Percentiles rank a stretch among this genome's conserved stretches.
phyloP scores from a whole-genome alignment of 495 filamentous ascomycete genomes.

The Penicillium egyptiacum region DNA sequence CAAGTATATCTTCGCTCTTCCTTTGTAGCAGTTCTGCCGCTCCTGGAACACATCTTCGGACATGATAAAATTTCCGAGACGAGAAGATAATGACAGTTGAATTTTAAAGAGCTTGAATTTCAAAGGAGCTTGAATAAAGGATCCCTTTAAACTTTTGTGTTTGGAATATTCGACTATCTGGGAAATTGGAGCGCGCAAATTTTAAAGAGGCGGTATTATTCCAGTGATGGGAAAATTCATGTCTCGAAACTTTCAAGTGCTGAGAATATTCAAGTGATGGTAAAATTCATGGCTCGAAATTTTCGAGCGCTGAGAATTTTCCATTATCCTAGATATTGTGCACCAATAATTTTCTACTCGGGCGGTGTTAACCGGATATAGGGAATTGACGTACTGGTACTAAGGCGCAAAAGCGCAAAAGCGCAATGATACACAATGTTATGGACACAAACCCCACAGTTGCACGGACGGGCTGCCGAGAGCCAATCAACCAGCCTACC shows the following conservation, averaged over 20 bases:
- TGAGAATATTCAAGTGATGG: slow-evolving; percentile 7
- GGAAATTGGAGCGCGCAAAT: slow-evolving; percentile 5
- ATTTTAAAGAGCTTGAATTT: slow-evolving; percentile 1
- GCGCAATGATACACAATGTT: too few relatives aligned
- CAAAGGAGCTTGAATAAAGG: background rate
- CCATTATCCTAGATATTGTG: background rate
- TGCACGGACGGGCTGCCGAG: too few relatives aligned
- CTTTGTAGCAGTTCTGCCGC: background rate
- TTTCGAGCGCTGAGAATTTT: too few relatives aligned
- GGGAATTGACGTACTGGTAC: background rate
- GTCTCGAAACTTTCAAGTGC: background rate
- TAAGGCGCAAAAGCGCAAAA: slow-evolving; percentile 5
- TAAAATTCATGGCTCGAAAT: too few relatives aligned
- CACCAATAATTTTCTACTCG: background rate
- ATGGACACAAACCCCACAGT: too few relatives aligned
- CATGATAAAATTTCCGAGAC: background rate
- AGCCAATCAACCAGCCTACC: too few relatives aligned
- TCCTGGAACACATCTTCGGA: background rate
- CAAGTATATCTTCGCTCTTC: slow-evolving; percentile 3
- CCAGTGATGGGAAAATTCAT: slow-evolving; percentile 2
- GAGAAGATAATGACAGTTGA: background rate
- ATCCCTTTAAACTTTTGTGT: slow-evolving; percentile 3
- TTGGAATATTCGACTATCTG: background rate
- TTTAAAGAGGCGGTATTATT: slow-evolving; percentile 7
- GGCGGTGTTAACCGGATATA: slow-evolving; percentile 7